A percentile compares a stretch with the other conserved stretches of the same genome.
These are phyloP conservation scores for Globisporangium recalcitrans DNA, from an alignment of 352 stramenopile species.

Conservation along the genomic window DNA sequence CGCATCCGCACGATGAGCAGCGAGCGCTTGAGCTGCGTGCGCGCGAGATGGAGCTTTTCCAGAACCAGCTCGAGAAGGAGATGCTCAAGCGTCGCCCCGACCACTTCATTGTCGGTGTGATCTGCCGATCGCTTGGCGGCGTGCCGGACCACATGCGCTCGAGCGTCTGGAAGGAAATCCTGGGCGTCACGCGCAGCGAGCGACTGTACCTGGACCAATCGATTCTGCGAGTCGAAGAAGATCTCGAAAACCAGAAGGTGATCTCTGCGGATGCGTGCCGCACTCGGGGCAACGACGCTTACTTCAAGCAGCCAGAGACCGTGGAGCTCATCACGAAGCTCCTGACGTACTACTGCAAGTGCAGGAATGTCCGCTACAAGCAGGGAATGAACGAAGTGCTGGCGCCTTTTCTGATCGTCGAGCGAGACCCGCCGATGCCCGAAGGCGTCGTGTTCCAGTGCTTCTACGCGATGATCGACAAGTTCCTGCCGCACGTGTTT, in stretches of 20 bases:
- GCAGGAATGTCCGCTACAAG: slow-evolving; percentile 87
- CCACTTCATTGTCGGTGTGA: slow-evolving; percentile 65
- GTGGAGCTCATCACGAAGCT: slow-evolving; percentile 75
- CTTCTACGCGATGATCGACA: slow-evolving; percentile 88
- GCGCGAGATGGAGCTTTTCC: slow-evolving; percentile 15
- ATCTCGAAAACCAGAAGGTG: slow-evolving; percentile 89
- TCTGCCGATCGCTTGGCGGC: slow-evolving; percentile 62
- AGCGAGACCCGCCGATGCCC: slow-evolving; percentile 32
- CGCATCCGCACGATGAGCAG: not conserved
- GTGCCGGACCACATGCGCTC: slow-evolving; percentile 50
- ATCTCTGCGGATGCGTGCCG: slow-evolving; percentile 84
- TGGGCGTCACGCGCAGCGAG: slow-evolving; percentile 65
- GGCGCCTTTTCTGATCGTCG: slow-evolving; percentile 86
- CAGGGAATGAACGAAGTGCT: slow-evolving; percentile 94
- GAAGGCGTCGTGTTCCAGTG: slow-evolving; percentile 80
- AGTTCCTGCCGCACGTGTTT: slow-evolving; percentile 87
- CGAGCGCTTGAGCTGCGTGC: slow-evolving; percentile 4
- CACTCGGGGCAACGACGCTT: slow-evolving; percentile 74
- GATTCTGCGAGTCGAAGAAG: slow-evolving; percentile 70
- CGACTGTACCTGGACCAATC: slow-evolving; percentile 58
- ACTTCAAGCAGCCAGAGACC: slow-evolving; percentile 72
- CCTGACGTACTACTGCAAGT: slow-evolving; percentile 93
- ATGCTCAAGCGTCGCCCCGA: slow-evolving; percentile 67
- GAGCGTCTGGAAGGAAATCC: slow-evolving; percentile 74
- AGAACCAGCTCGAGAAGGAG: slow-evolving; percentile 49